Evolutionary conservation across 2,329 filamentous ascomycete species (phyloP), one percentile per base, ranked within the genome.

Genomic region (Penicillium sp.): DNA sequence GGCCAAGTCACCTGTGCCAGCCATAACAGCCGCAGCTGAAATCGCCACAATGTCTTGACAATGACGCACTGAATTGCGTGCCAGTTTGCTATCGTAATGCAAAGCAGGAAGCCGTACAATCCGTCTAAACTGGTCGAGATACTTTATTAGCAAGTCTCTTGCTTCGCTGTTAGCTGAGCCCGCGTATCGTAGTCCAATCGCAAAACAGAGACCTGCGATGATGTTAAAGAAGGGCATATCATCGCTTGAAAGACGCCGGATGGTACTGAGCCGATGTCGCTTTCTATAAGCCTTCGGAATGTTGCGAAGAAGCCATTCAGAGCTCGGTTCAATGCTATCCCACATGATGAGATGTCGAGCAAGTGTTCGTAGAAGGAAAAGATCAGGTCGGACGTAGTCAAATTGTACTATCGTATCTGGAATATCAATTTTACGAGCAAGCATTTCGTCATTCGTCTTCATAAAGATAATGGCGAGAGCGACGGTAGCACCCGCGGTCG

Each of bases 191-290:
- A 93, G 77, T 1, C 86, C 88, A 51, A 92, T 79, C 0, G 75
- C 86, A 74, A 94, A 95, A 64, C 94, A 93, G 7, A 97, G 81
- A 0, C 94, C 94, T 1, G 91, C 88, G 38, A 97, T 70, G 57
- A 97, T 96, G 64, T 95, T 93, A 77, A 91, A 96, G 67, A 97
- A 92, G 0, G 94, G 89, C 68, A 99, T 84, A 62, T 97, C 91
- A 47, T 88, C 86, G 58, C 89, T 96, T 56, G 84, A 86, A 47
- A 97, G 78, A 48, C 80, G 78, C 49, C 76, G 77, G 28, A 88
- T 81, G 42, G 74, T 74, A 46, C 79, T 79, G 14, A 96, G 79
- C 23, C 80, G 81, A 58, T 83, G 81, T 45, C 84, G 80, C 12
- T 77, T 67, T 51, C 82, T 85, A 66, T 94, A 95, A 28, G 85